Evolutionary conservation across 2,329 filamentous ascomycete species (phyloP).

Genomic region (Grosmannia huntii): DNA sequence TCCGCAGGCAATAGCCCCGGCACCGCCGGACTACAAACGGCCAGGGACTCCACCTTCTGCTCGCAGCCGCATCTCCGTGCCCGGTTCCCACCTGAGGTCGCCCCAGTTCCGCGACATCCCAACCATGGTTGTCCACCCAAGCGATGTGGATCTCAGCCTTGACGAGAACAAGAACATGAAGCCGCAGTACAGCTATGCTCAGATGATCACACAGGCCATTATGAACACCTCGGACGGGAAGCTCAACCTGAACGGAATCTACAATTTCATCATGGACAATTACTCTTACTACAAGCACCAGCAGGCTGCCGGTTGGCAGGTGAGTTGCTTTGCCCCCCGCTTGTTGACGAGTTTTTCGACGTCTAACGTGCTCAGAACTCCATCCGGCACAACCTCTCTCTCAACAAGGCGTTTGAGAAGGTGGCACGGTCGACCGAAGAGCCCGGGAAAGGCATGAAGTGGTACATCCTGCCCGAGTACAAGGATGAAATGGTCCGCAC

Average conservation of each 20-base stretch:
- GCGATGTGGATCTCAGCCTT: slow-evolving; percentile 61
- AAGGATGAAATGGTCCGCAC: slow-evolving; percentile 81
- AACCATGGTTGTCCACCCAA: slow-evolving; percentile 33
- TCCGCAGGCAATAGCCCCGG: slow-evolving; percentile 42
- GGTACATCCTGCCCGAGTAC: slow-evolving; percentile 78
- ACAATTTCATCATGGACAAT: slow-evolving; percentile 78
- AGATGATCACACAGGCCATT: slow-evolving; percentile 94
- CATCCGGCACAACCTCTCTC: slow-evolving; percentile 87
- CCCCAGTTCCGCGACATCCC: slow-evolving; percentile 25
- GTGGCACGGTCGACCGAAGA: slow-evolving; percentile 86
- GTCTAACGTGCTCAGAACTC: slow-evolving; percentile 53
- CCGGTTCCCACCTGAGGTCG: slow-evolving; percentile 22
- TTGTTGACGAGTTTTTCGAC: background rate
- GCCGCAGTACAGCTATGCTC: slow-evolving; percentile 90
- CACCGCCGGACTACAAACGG: slow-evolving; percentile 46
- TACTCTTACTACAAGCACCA: slow-evolving; percentile 92
- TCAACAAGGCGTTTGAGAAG: slow-evolving; percentile 93
- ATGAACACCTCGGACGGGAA: slow-evolving; percentile 77
- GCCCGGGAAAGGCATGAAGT: slow-evolving; percentile 98
- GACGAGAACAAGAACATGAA: slow-evolving; percentile 86
- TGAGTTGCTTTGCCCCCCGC: slow-evolving; percentile 25
- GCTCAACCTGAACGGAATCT: slow-evolving; percentile 83
- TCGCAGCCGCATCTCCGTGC: slow-evolving; percentile 19
- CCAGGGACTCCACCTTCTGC: slow-evolving; percentile 47
- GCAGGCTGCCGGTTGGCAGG: slow-evolving; percentile 73